Evolutionary conservation across 495 filamentous ascomycete species (phyloP).

Genomic region (Tuber borchii): DNA sequence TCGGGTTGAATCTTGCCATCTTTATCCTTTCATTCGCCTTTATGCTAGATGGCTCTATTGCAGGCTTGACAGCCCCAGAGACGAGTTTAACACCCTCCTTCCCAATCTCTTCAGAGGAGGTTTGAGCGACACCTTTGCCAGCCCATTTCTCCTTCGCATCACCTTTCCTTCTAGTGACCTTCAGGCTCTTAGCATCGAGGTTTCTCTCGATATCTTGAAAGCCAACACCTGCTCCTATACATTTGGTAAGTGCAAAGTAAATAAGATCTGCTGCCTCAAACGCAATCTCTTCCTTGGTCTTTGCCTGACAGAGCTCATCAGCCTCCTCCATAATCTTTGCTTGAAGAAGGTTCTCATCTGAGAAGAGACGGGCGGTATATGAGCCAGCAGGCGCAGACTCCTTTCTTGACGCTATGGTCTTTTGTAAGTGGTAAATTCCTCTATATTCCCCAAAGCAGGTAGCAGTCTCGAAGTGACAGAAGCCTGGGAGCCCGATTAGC

Average conservation of each 20-base stretch:
- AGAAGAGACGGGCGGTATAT: conserved; percentile 88
- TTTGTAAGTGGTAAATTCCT: conserved; percentile 74
- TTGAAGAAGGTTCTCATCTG: conserved; percentile 75
- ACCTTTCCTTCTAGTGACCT: conserved; percentile 83
- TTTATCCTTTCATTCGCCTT: conserved; percentile 60
- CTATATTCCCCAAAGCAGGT: conserved; percentile 83
- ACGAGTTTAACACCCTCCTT: conserved; percentile 45
- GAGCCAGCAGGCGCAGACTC: conserved; percentile 75
- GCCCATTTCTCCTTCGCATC: conserved; percentile 90
- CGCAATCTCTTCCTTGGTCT: conserved; percentile 71
- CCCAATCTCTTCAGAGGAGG: conserved; percentile 41
- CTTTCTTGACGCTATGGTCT: conserved; percentile 75
- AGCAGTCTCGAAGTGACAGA: conserved; percentile 87
- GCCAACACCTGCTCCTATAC: conserved; percentile 70
- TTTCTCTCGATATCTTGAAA: conserved; percentile 83
- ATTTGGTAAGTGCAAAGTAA: conserved; percentile 91
- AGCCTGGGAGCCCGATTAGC: conserved; percentile 51
- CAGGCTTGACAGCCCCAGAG: conserved; percentile 38
- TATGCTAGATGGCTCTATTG: conserved; percentile 25
- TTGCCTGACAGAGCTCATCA: conserved; percentile 82
- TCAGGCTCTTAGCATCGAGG: conserved; percentile 87
- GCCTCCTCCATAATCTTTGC: conserved; percentile 99
- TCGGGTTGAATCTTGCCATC: conserved; percentile 71
- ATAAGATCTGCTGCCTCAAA: conserved; percentile 92
- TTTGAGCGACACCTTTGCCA: conserved; percentile 64